Conservation (phyloP, 1,139 yeast species). For the Hemisphaericaspora xylofermentans region DNA sequence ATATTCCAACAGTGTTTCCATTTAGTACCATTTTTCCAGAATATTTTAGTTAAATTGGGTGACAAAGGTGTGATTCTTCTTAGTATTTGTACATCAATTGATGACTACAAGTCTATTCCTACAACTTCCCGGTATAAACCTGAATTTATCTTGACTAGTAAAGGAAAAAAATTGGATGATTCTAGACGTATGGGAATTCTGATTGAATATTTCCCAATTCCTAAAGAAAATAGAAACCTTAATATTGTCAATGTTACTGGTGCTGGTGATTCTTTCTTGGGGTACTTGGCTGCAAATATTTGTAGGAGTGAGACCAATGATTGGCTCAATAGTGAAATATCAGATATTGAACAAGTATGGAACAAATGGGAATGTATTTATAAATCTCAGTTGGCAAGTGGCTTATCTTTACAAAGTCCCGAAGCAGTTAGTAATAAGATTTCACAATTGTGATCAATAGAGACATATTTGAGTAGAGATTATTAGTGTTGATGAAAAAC, state of each 20-base stretch:
- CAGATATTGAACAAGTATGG: conserved; percentile 32
- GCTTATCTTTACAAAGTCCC: conserved; percentile 38
- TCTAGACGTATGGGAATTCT: conserved; percentile 45
- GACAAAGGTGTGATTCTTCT: conserved; percentile 58
- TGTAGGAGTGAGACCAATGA: conserved; percentile 16
- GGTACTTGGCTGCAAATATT: conserved; percentile 40
- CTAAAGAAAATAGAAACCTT: conserved; percentile 31
- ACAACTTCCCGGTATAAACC: conserved; percentile 35
- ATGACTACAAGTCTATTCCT: conserved; percentile 36
- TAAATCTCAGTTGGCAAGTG: conserved; percentile 57
- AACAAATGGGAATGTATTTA: conserved; percentile 35
- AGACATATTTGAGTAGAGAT: background rate
- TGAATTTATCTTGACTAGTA: conserved; percentile 20
- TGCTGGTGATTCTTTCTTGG: conserved; percentile 72
- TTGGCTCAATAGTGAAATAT: conserved; percentile 27
- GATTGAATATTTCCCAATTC: conserved; percentile 62
- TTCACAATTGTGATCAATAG: conserved; percentile 4
- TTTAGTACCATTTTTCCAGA: conserved; percentile 71
- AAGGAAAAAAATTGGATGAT: conserved; percentile 17
- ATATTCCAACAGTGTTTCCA: conserved; percentile 68
- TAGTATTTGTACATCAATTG: conserved; percentile 27
- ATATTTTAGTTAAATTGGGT: conserved; percentile 67
- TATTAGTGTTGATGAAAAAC: background rate
- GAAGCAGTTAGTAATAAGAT: conserved; percentile 20
- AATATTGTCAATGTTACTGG: conserved; percentile 59